Percentiles rank a stretch among this genome's conserved stretches.
These are phyloP conservation scores for Eugenia klotzschiana DNA, from an alignment of 441 rosid species.

Conservation along the genomic window DNA sequence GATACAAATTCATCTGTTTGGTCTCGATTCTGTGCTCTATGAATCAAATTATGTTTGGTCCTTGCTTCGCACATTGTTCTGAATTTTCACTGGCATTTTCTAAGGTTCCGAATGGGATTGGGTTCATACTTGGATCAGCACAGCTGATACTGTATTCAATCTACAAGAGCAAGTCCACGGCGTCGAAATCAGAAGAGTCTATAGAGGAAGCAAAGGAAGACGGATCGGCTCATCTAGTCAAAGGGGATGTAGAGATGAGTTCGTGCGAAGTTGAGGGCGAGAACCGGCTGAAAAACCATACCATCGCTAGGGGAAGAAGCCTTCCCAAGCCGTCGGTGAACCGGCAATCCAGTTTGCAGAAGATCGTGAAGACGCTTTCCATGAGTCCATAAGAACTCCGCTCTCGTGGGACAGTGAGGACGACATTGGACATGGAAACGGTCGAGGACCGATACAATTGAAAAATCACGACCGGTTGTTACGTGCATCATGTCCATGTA, in stretches of 20 bases:
- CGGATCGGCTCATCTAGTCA: constrained; percentile 14
- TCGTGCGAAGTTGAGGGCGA: background rate
- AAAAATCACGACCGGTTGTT: background rate
- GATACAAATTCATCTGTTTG: background rate
- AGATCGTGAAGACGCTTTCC: constrained; percentile 21
- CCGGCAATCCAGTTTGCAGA: constrained; percentile 12
- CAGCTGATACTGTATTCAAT: constrained; percentile 26
- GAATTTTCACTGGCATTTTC: background rate
- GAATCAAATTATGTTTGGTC: background rate
- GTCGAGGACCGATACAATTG: background rate
- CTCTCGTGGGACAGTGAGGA: background rate
- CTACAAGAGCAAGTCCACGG: constrained; percentile 19
- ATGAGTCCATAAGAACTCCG: constrained; percentile 13
- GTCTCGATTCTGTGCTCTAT: background rate
- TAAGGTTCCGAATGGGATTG: constrained; percentile 36
- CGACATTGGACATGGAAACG: background rate
- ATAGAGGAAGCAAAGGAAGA: constrained; percentile 9
- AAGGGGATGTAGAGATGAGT: constrained; percentile 13
- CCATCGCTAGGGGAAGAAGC: constrained; percentile 14
- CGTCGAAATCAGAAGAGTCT: background rate
- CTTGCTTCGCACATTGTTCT: background rate
- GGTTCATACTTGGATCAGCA: constrained; percentile 28
- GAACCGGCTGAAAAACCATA: background rate
- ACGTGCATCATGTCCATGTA: background rate
- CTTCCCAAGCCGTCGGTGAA: constrained; percentile 17